A percentile compares a stretch with the other conserved stretches of the same genome.
Evolutionary conservation across 73 alveolate species (phyloP).

Genomic region (Paramecium sonneborni): DNA sequence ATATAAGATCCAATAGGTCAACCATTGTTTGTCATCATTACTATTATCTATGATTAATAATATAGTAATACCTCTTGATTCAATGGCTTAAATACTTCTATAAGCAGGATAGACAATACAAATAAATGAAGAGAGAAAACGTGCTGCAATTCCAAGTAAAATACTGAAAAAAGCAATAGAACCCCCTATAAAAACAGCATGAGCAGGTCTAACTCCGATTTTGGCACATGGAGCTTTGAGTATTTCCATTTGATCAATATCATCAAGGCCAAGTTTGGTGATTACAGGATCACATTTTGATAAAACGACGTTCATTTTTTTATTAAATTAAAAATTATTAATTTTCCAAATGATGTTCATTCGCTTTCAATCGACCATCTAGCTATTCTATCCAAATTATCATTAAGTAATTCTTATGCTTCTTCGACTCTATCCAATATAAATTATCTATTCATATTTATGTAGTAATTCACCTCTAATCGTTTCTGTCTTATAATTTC

Average conservation of each 20-base stretch:
- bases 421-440: not conserved
- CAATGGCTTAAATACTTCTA: slow-evolving; percentile 83
- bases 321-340: not conserved
- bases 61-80: slow-evolving; percentile 30
- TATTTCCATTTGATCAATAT: not conserved
- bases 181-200: not conserved
- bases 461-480: not conserved
- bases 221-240: slow-evolving; percentile 45
- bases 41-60: slow-evolving; percentile 39
- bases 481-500: slow-evolving; percentile 21
- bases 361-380: slow-evolving; percentile 42
- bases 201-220: slow-evolving; percentile 59
- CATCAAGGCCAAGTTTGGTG: not conserved
- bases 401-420: slow-evolving; percentile 20
- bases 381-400: slow-evolving; percentile 33
- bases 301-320: not conserved
- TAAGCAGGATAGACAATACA: slow-evolving; percentile 89
- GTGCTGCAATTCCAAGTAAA: slow-evolving; percentile 62
- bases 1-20: slow-evolving; percentile 94
- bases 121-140: slow-evolving; percentile 72
- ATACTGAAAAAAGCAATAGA: slow-evolving; percentile 34
- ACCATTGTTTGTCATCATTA: slow-evolving; percentile 93
- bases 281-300: not conserved
- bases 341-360: not conserved
- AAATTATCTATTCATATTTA: not conserved